Evolutionary conservation across 2,329 filamentous ascomycete genomes (phyloP), one percentile per base, ranked within the genome.

Genomic region (Cercospora brassicicola): DNA sequence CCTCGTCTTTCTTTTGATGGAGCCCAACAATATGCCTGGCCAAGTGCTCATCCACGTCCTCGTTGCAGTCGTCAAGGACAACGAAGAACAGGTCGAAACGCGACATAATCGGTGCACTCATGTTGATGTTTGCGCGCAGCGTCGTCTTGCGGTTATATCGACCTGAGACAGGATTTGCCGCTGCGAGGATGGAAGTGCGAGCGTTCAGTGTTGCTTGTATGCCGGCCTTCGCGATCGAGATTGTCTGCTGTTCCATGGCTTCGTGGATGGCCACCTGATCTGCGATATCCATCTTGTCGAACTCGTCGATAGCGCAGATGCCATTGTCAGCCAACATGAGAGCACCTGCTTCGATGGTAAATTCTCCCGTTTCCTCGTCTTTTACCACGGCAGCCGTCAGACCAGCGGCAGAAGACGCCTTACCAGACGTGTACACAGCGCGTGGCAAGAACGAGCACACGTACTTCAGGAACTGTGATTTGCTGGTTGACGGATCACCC

Each of bases 161-260:
- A 11, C 95, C 95, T 30, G 93, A 93, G 4, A 99, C 93, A 0
- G 95, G 95, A 80, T 99, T 99, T 31, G 95, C 95, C 6, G 95
- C 95, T 0, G 95, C 95, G 15, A 99, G 89, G 75, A 99, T 98
- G 57, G 91, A 95, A 0, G 95, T 97, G 65, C 95, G 89, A 2
- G 95, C 95, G 77, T 99, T 99, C 56, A 99, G 87, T 0, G 95
- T 99, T 3, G 95, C 96, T 79, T 99, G 95, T 67, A 99, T 99
- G 76, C 95, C 95, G 4, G 95, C 95, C 82, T 99, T 99, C 68
- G 95, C 94, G 76, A 99, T 99, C 8, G 93, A 97, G 73, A 99
- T 99, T 4, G 95, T 99, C 82, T 99, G 95, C 84, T 99, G 95
- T 87, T 99, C 95, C 95, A 99, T 99, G 68, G 95, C 95, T 88